Conservation (phyloP, 768 basidiomycete genomes). For the Phanerochaete sordida region DNA sequence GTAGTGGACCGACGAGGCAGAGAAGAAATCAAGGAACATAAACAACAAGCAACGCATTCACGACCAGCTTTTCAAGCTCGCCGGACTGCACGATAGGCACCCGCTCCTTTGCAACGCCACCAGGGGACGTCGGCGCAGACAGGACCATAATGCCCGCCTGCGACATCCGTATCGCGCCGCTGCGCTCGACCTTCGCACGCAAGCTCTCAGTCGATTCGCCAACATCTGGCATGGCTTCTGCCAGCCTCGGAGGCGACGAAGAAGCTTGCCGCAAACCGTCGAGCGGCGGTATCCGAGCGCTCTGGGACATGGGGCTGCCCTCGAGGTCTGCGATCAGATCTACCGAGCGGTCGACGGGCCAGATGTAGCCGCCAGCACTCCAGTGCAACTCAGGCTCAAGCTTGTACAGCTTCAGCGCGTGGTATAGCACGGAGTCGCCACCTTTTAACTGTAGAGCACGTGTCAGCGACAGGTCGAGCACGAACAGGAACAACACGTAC, state of each 20-base stretch:
- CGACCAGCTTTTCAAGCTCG: conserved; percentile 67
- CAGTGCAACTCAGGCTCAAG: conserved; percentile 73
- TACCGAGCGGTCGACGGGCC: conserved; percentile 70
- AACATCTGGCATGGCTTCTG: conserved; percentile 35
- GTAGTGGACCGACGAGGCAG: not conserved
- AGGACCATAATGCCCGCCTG: conserved; percentile 62
- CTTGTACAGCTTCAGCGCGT: conserved; percentile 74
- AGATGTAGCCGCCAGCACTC: conserved; percentile 80
- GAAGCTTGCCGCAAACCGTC: conserved; percentile 18
- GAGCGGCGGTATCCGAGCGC: conserved; percentile 6
- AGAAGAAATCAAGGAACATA: conserved; percentile 50
- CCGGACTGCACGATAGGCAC: conserved; percentile 63
- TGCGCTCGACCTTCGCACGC: conserved; percentile 56
- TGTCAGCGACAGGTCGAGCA: not conserved
- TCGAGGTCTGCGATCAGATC: conserved; percentile 51
- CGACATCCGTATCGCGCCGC: conserved; percentile 60
- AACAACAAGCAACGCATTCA: conserved; percentile 71
- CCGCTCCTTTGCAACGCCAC: conserved; percentile 55
- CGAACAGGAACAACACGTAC: conserved; percentile 38
- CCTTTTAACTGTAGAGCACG: conserved; percentile 58
- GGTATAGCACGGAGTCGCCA: conserved; percentile 71
- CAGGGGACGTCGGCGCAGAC: conserved; percentile 45
- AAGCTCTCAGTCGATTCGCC: conserved; percentile 40
- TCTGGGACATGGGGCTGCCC: conserved; percentile 15
- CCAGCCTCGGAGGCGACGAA: conserved; percentile 40